Evolutionary conservation across 208 protist genomes (phyloP), one percentile per base, ranked within the genome.

Genomic region (Lotmaria passim): DNA sequence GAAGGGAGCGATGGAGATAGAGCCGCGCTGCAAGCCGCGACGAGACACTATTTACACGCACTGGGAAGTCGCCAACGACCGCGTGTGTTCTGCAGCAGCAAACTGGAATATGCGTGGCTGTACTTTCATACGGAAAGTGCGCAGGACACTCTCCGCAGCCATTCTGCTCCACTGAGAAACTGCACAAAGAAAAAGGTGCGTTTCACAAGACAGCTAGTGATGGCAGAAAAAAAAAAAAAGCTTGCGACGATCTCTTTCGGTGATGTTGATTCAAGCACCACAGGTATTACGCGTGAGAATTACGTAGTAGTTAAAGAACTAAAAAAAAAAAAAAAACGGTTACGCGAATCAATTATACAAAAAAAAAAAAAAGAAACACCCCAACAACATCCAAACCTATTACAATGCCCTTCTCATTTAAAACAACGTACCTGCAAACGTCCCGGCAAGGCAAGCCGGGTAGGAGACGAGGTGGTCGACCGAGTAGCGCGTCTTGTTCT

Each of bases 391-490:
- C 57, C 34, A 63, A 48, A 51, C 6, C 15, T n/a, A 41, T 41
- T 12, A 12, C n/a, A n/a, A n/a, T n/a, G n/a, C n/a, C n/a, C n/a
- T n/a, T n/a, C n/a, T n/a, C n/a, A n/a, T n/a, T 76, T 81, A 94
- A 38, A 93, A 89, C 41, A 86, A 44, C 11, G 86, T 79, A 17
- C 89, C 85, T 7, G 86, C 83, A 63, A 90, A 90, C 43, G 77
- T 78, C 7, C 82, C 83, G 12, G 80, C 86, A 24, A 94, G 74
- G 57, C 81, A 87, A 21, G 62, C 79, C 12, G 89, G 89, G 70
- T 89, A 93, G 21, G 78, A 82, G 11, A 94, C 74, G 1, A 94
- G 77, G 67, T 94, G 89, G 61, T 92, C 86, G 21, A 94, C 41
- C 28, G 60, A 83, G 73, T 91, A 87, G 23, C 86, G 84, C 56